These are phyloP conservation scores for Gossypium anomalum DNA, from an alignment of 345 rosid genomes.

Conservation along the genomic window DNA sequence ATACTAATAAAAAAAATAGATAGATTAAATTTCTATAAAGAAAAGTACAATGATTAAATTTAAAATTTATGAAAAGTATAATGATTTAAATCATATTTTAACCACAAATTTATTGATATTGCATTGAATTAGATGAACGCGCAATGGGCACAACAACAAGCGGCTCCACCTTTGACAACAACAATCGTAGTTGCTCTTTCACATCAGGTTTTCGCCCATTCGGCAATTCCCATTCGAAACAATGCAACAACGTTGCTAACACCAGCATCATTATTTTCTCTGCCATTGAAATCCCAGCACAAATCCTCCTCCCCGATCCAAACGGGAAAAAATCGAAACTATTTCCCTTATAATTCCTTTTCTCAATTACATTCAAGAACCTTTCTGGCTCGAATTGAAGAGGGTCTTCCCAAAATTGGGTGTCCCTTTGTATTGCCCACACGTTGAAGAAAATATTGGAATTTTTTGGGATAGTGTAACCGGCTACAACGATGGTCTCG, in stretches of 20 bases:
- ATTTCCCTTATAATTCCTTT: constrained; percentile 3
- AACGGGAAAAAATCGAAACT: constrained; percentile 19
- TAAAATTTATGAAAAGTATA: no score
- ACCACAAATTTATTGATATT: not conserved
- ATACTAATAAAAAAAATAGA: no score
- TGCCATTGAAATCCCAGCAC: constrained; percentile 17
- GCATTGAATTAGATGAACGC: not conserved
- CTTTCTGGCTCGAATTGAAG: constrained; percentile 19
- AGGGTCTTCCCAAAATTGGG: constrained; percentile 8
- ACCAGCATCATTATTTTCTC: constrained; percentile 11
- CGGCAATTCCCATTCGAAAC: constrained; percentile 11
- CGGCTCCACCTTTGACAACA: constrained; percentile 1
- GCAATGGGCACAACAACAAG: constrained; percentile 15
- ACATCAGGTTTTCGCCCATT: not conserved
- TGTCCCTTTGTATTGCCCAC: constrained; percentile 6
- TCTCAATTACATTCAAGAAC: constrained; percentile 2
- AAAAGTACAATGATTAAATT: no score
- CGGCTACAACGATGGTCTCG: not conserved
- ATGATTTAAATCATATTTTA: no score
- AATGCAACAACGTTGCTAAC: not conserved
- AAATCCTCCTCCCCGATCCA: constrained; percentile 26
- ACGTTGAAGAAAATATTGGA: not conserved
- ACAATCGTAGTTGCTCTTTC: constrained; percentile 10
- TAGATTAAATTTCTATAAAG: fast-evolving
- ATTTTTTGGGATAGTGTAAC: constrained; percentile 13